phyloP scores from a whole-genome alignment of 164 flowering plant genomes.

The Piper longum region DNA sequence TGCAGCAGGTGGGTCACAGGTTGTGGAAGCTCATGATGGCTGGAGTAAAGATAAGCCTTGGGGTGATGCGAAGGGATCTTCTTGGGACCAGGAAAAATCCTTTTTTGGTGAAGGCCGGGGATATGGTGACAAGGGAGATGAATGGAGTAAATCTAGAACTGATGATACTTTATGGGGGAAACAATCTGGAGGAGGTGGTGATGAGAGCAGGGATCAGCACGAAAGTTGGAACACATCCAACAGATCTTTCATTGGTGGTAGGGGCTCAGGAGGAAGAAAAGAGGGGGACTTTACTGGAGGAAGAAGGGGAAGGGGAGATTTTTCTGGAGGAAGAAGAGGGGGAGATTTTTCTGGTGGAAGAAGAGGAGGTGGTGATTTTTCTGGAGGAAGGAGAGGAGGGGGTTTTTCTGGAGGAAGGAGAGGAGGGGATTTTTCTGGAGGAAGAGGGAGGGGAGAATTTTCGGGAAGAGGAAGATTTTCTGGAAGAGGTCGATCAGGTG shows the following conservation, averaged over 20 bases:
- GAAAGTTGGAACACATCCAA: constrained; percentile 14
- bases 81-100: constrained; percentile 9
- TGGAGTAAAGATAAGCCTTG: constrained; percentile 17
- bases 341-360: not conserved
- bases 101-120: constrained; percentile 1
- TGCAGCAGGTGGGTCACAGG: constrained; percentile 4
- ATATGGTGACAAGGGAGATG: constrained; percentile 1
- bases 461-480: constrained; percentile 9
- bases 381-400: not conserved
- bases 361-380: not conserved
- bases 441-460: constrained; percentile 4
- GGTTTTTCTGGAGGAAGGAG: constrained; percentile 2
- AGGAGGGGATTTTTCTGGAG: not conserved
- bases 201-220: constrained; percentile 2
- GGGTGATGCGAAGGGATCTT: constrained; percentile 9
- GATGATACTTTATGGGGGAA: constrained; percentile 3
- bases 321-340: constrained; percentile 1
- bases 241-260: constrained; percentile 18
- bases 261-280: constrained; percentile 27
- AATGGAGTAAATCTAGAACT: constrained; percentile 8
- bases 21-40: constrained; percentile 3
- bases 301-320: not conserved
- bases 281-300: constrained; percentile 4
- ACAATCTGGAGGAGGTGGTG: constrained; percentile 7
- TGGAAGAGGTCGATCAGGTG: constrained; percentile 7